Percentiles rank a stretch among this genome's conserved stretches.
phyloP scores from a whole-genome alignment of 306 rosid species.

The Hippophae rhamnoides region DNA sequence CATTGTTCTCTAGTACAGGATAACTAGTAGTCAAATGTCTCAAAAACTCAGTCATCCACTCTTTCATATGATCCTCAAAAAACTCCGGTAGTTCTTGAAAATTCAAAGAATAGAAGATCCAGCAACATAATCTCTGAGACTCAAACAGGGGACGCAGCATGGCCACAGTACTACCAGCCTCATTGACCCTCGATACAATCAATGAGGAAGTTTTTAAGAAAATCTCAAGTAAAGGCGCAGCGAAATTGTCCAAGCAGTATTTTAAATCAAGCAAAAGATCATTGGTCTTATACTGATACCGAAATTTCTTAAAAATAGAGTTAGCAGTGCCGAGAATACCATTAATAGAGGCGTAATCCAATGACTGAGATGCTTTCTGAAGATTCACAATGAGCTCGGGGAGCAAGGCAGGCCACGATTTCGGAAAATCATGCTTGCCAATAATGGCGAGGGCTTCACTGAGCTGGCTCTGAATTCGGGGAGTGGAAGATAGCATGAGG shows the following conservation, averaged over 20 bases:
- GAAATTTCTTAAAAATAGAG: slow-evolving; percentile 74
- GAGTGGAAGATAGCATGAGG: slow-evolving; percentile 71
- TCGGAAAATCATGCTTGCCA: slow-evolving; percentile 82
- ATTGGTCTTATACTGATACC: slow-evolving; percentile 62
- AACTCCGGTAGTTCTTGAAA: slow-evolving; percentile 92
- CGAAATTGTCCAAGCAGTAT: slow-evolving; percentile 75
- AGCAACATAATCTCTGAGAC: slow-evolving; percentile 79
- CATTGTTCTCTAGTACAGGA: slow-evolving; percentile 50
- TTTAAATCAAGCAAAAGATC: slow-evolving; percentile 78
- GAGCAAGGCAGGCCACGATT: slow-evolving; percentile 63
- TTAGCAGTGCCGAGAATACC: slow-evolving; percentile 88
- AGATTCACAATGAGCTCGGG: slow-evolving; percentile 73
- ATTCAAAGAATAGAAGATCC: slow-evolving; percentile 66
- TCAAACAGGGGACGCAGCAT: slow-evolving; percentile 48
- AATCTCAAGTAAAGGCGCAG: slow-evolving; percentile 57
- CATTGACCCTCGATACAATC: slow-evolving; percentile 37
- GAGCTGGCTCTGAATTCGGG: slow-evolving; percentile 75
- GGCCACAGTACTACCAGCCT: slow-evolving; percentile 13
- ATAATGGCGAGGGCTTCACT: slow-evolving; percentile 85
- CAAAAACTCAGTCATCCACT: slow-evolving; percentile 77
- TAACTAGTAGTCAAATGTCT: slow-evolving; percentile 56
- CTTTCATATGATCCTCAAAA: slow-evolving; percentile 94
- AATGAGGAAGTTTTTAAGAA: slow-evolving; percentile 61
- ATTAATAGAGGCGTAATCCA: slow-evolving; percentile 63
- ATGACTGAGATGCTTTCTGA: slow-evolving; percentile 39